phyloP scores from a whole-genome alignment of 148 eudicot species.

The Drosera capensis region DNA sequence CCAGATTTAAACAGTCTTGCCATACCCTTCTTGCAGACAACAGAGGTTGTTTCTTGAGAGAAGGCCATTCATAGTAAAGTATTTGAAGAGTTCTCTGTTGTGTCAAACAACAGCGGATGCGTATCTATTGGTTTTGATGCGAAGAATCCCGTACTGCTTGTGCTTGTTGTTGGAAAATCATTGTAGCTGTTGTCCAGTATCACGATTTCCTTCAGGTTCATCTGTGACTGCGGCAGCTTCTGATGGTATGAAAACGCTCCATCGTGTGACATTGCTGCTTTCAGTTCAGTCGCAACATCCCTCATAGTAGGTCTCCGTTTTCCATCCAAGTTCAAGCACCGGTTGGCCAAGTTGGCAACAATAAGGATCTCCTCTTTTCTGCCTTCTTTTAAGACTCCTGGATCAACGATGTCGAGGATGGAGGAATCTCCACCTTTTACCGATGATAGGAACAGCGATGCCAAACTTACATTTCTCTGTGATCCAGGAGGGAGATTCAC shows the following conservation, averaged over 20 bases:
- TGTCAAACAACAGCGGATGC: too few relatives aligned
- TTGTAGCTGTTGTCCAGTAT: too few relatives aligned
- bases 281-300: not conserved
- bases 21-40: too few relatives aligned
- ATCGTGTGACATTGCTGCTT: not conserved
- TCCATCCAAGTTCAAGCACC: slow-evolving; percentile 5
- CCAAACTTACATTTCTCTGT: slow-evolving; percentile 8
- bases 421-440: slow-evolving; percentile 3
- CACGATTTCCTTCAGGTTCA: too few relatives aligned
- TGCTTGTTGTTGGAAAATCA: too few relatives aligned
- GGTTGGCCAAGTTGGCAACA: slow-evolving; percentile 6
- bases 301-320: not conserved
- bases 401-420: slow-evolving; percentile 11
- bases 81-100: too few relatives aligned
- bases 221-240: not conserved
- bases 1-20: too few relatives aligned
- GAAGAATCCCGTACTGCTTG: too few relatives aligned
- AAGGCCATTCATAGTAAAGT: too few relatives aligned
- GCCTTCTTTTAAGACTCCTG: slow-evolving; percentile 9
- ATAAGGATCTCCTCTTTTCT: slow-evolving; percentile 6
- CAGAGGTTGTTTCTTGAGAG: too few relatives aligned
- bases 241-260: too few relatives aligned
- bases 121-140: too few relatives aligned
- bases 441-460: slow-evolving; percentile 4
- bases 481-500: slow-evolving; percentile 1